phyloP scores from a whole-genome alignment of 1,139 yeast species.

The Pichia norvegensis region DNA sequence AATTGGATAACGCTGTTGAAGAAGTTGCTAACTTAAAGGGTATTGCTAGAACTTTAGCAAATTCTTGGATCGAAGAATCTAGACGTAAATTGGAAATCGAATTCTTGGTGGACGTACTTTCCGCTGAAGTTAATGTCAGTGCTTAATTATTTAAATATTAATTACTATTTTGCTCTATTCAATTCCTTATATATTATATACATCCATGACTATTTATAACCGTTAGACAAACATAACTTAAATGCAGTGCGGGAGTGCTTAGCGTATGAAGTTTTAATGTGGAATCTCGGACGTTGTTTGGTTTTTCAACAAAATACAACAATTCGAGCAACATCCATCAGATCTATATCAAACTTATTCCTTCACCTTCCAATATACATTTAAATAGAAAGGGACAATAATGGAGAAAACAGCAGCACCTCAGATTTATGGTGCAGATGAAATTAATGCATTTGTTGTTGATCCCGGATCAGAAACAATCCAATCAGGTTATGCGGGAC shows the following conservation, averaged over 20 bases:
- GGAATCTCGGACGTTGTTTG: too few relatives aligned
- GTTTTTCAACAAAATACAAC: too few relatives aligned
- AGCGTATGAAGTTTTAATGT: too few relatives aligned
- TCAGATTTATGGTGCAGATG: slow-evolving; percentile 64
- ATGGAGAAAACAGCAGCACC: slow-evolving; percentile 27
- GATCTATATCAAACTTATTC: too few relatives aligned
- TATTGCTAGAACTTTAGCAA: slow-evolving; percentile 84
- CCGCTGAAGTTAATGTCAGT: slow-evolving; percentile 39
- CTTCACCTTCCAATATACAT: too few relatives aligned
- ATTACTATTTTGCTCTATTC: not conserved
- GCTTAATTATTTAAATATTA: slow-evolving; percentile 12
- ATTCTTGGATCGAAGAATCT: slow-evolving; percentile 86
- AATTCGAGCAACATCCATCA: not conserved
- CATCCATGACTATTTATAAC: not conserved
- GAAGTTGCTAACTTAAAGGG: slow-evolving; percentile 88
- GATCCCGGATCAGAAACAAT: slow-evolving; percentile 87
- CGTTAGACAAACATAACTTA: not conserved
- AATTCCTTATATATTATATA: not conserved
- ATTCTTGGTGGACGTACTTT: slow-evolving; percentile 60
- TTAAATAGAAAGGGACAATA: too few relatives aligned
- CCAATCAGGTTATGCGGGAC: slow-evolving; percentile 89
- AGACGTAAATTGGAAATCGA: slow-evolving; percentile 85
- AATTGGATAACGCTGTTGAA: slow-evolving; percentile 82
- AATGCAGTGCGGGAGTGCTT: not conserved
- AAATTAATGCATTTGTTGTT: slow-evolving; percentile 80